A percentile compares a stretch with the other conserved stretches of the same genome.
These are phyloP conservation scores for Penicillium silybi DNA, from an alignment of 495 filamentous ascomycete genomes.

Conservation along the genomic window DNA sequence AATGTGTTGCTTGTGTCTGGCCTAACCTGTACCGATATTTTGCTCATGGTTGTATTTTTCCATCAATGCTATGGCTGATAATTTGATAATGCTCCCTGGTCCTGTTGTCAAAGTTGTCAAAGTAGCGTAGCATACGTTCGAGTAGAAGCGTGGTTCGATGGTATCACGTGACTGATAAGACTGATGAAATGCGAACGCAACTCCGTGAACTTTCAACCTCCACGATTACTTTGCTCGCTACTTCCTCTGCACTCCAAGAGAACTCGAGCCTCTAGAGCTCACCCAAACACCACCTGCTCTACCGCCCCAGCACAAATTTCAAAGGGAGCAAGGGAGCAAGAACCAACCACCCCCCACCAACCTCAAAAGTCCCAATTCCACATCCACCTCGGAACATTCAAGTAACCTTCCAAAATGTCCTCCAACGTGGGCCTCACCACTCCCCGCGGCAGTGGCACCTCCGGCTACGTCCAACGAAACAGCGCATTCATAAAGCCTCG, in stretches of 20 bases:
- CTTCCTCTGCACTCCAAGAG: not conserved
- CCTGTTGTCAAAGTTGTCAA: not conserved
- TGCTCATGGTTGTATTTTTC: conserved; percentile 15
- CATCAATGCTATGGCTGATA: not conserved
- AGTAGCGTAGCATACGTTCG: too few species aligned
- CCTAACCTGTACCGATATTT: conserved; percentile 12
- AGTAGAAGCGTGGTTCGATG: not conserved
- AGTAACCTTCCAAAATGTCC: conserved; percentile 63
- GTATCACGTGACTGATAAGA: conserved; percentile 12
- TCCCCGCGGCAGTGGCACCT: conserved; percentile 91
- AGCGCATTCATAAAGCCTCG: conserved; percentile 80
- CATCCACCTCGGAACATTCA: not conserved
- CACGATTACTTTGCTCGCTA: not conserved
- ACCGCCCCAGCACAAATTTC: not conserved
- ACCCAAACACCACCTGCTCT: not conserved
- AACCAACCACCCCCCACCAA: not conserved
- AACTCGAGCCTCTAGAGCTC: not conserved
- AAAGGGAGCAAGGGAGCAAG: too few species aligned
- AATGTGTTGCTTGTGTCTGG: conserved; percentile 22
- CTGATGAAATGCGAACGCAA: not conserved
- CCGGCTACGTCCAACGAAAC: conserved; percentile 96
- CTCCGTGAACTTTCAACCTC: not conserved
- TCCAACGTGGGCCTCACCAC: conserved; percentile 97
- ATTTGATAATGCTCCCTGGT: too few species aligned
- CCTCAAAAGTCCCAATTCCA: not conserved